Percentiles rank a stretch among this genome's conserved stretches.
Evolutionary conservation across 2,329 filamentous ascomycete genomes (phyloP).

Genomic region (Bisporella sp.): DNA sequence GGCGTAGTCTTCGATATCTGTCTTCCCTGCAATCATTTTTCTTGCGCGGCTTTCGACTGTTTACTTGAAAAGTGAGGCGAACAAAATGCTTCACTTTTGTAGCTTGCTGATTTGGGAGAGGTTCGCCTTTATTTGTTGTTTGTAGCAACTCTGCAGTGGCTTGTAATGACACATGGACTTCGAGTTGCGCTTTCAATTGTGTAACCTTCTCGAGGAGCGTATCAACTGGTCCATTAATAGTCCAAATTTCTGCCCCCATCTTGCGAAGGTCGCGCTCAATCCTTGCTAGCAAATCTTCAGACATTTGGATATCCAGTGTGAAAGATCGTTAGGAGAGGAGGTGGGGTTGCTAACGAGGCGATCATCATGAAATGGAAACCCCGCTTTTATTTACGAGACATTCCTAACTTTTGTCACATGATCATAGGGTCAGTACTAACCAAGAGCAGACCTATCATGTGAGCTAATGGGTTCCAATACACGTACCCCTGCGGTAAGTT

Average conservation of each 20-base stretch:
- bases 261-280: conserved; percentile 6
- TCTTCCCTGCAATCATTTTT: neutral
- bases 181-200: conserved; percentile 4
- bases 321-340: too few relatives aligned
- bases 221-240: conserved; percentile 3
- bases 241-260: conserved; percentile 5
- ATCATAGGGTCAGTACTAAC: too few relatives aligned
- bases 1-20: conserved; percentile 5
- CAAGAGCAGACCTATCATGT: too few relatives aligned
- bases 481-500: too few relatives aligned
- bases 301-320: conserved; percentile 1
- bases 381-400: too few relatives aligned
- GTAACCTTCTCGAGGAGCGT: conserved; percentile 3
- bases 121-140: conserved; percentile 1
- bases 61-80: conserved; percentile 6
- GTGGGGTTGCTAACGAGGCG: too few relatives aligned
- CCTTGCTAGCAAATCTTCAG: conserved; percentile 2
- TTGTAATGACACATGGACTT: conserved; percentile 6
- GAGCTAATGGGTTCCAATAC: too few relatives aligned
- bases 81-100: conserved; percentile 8
- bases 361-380: too few relatives aligned
- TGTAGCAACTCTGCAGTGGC: conserved; percentile 4
- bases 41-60: neutral
- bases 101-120: conserved; percentile 6
- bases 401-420: too few relatives aligned